Percentiles rank a stretch among this genome's conserved stretches.
phyloP scores from a whole-genome alignment of 2,329 filamentous ascomycete species.

The Calcarisporium arbuscula region DNA sequence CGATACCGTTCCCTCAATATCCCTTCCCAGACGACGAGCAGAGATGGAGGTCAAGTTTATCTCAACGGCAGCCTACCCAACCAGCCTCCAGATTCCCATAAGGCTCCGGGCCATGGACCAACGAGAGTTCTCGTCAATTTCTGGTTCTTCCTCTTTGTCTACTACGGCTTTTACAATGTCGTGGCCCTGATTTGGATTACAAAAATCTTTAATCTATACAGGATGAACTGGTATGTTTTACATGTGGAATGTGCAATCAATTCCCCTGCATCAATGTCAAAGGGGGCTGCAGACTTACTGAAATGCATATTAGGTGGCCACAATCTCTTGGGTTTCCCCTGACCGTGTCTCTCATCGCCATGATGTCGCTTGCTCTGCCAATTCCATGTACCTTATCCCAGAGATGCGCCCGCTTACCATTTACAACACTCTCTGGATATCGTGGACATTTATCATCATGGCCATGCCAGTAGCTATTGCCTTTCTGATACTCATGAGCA shows the following conservation, averaged over 20 bases:
- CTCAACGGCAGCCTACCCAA: constrained; percentile 21
- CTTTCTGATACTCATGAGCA: constrained; percentile 55
- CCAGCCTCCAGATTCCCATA: constrained; percentile 21
- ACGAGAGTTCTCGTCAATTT: constrained; percentile 61
- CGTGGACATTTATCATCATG: constrained; percentile 66
- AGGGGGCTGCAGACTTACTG: not conserved
- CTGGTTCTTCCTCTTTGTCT: constrained; percentile 66
- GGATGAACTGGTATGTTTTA: constrained; percentile 51
- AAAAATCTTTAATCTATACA: constrained; percentile 66
- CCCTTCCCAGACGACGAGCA: constrained; percentile 40
- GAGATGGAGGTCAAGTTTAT: no score
- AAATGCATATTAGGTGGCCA: constrained; percentile 43
- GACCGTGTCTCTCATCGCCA: constrained; percentile 56
- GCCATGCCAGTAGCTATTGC: constrained; percentile 61
- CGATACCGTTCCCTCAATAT: constrained; percentile 60
- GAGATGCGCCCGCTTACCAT: constrained; percentile 46
- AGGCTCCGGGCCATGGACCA: constrained; percentile 55
- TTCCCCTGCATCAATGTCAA: not conserved
- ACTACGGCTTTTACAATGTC: constrained; percentile 63
- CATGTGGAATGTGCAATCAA: not conserved
- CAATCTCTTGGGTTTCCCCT: constrained; percentile 56
- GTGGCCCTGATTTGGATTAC: constrained; percentile 65
- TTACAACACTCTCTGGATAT: constrained; percentile 63
- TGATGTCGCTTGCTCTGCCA: constrained; percentile 52
- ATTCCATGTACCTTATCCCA: constrained; percentile 52